These are phyloP conservation scores for Cyberlindnera euphorbiiphila DNA, from an alignment of 805 yeast genomes.

Conservation along the genomic window DNA sequence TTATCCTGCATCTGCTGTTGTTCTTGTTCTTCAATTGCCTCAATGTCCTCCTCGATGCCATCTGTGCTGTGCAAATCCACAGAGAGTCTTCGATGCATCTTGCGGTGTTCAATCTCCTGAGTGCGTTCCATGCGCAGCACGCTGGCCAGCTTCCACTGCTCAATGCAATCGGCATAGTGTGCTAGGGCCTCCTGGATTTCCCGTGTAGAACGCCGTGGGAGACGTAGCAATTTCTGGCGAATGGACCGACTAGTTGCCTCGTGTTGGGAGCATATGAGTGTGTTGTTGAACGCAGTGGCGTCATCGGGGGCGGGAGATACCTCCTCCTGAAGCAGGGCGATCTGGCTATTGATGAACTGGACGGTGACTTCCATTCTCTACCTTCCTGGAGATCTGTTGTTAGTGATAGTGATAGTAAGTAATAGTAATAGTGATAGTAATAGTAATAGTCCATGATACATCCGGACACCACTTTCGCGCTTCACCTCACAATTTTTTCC, in stretches of 20 bases:
- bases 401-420: too few species aligned
- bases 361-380: constrained; percentile 2
- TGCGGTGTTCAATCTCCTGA: constrained; percentile 4
- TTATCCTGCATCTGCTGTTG: constrained; percentile 15
- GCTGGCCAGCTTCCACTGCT: constrained; percentile 10
- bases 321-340: not conserved
- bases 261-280: constrained; percentile 14
- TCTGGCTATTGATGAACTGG: constrained; percentile 6
- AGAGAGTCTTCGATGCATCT: constrained; percentile 18
- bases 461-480: too few species aligned
- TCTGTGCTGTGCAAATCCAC: constrained; percentile 22
- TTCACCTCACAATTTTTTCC: too few species aligned
- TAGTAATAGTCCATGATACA: too few species aligned
- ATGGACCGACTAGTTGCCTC: constrained; percentile 7
- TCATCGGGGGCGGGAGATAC: constrained; percentile 2
- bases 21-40: constrained; percentile 14
- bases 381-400: too few species aligned
- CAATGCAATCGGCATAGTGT: constrained; percentile 9
- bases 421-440: too few species aligned
- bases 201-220: not conserved
- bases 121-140: constrained; percentile 11
- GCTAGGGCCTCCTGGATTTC: not conserved
- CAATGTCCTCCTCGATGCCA: constrained; percentile 5
- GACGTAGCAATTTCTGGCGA: constrained; percentile 1
- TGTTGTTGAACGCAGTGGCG: constrained; percentile 13